Conservation (phyloP, 202 grass and related monocot species). For the Setaria viridis region DNA sequence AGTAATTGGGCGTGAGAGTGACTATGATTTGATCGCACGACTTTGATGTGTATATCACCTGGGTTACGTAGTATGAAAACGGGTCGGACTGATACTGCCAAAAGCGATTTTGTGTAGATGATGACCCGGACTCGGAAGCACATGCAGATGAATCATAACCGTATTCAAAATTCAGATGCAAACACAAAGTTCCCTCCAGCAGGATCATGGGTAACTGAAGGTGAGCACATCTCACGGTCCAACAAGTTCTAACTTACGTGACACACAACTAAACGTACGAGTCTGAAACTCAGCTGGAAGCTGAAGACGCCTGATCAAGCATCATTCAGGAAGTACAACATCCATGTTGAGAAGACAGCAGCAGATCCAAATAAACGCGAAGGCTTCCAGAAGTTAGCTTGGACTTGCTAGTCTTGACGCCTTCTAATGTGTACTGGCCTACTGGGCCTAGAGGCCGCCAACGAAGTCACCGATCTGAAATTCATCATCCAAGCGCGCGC, state of each 20-base stretch:
- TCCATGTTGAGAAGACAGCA: conserved; percentile 67
- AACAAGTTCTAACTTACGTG: neutral
- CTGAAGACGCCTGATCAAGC: conserved; percentile 36
- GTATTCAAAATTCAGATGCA: conserved; percentile 42
- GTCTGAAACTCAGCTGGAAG: conserved; percentile 75
- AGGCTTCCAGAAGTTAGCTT: conserved; percentile 52
- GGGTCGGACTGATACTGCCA: too few relatives aligned
- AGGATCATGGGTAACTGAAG: conserved; percentile 63
- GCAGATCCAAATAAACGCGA: conserved; percentile 20
- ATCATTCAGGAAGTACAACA: conserved; percentile 73
- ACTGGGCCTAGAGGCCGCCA: conserved; percentile 55
- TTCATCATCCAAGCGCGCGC: conserved; percentile 81
- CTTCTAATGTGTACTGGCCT: conserved; percentile 53
- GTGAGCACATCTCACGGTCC: conserved; percentile 53
- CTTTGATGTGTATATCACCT: too few relatives aligned
- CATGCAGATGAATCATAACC: neutral
- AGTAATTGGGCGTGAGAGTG: too few relatives aligned
- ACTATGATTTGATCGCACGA: too few relatives aligned
- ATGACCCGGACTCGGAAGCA: neutral
- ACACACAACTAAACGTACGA: conserved; percentile 50
- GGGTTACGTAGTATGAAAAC: too few relatives aligned
- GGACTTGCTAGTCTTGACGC: conserved; percentile 66
- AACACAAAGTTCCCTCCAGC: conserved; percentile 54
- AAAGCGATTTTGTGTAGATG: too few relatives aligned
- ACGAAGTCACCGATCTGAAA: conserved; percentile 50